Base-by-base conservation (phyloP, 1,284 basidiomycete species). In the Taiwanofungus camphoratus region DNA sequence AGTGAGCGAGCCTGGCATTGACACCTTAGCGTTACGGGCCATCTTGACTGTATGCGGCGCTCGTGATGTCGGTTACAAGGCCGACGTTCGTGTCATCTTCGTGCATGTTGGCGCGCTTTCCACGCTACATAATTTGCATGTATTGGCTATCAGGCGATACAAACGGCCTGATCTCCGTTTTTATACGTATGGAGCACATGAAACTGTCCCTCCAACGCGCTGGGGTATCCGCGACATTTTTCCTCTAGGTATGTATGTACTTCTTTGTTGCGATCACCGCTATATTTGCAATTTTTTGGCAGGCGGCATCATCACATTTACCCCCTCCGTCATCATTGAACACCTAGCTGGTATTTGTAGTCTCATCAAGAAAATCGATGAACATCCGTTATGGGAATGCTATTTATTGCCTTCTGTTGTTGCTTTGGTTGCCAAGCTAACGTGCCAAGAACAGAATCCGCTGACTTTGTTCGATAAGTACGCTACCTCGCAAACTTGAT, bases 221-320 rank as follows among this genome's bases (percentile, higher is more conserved):
- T 86, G 82, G 82, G 74, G 73, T 6, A 50, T 85, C 8, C 67
- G 68, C 22, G 77, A 80, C 52, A 73, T 87, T 12, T 86, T 74
- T 56, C 77, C 81, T 21, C 56, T 76, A 49, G 84, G 84, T 85
- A 52, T 19, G 59, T 51, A 6, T 42, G 8, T n/a, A 22, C 12
- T n/a, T 20, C 5, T 62, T 54, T n/a, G n/a, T n/a, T 38, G 9
- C 12, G 8, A 21, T 19, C 40, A 12, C 27, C 24, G 2, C 11
- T 4, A 27, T 13, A 12, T 26, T 27, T 12, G 39, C 16, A n/a
- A 40, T 27, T 2, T 5, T 26, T 41, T 29, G 11, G 12, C 45
- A 87, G 85, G 84, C 38, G 84, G 84, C 3, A 58, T 87, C 48
- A 67, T 78, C 1, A 84, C 82, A 1, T 81, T 87, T 46, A 80